Percentiles rank a stretch among this genome's conserved stretches.
Evolutionary conservation across 768 basidiomycete genomes (phyloP).

Genomic region (Russula olivacea): DNA sequence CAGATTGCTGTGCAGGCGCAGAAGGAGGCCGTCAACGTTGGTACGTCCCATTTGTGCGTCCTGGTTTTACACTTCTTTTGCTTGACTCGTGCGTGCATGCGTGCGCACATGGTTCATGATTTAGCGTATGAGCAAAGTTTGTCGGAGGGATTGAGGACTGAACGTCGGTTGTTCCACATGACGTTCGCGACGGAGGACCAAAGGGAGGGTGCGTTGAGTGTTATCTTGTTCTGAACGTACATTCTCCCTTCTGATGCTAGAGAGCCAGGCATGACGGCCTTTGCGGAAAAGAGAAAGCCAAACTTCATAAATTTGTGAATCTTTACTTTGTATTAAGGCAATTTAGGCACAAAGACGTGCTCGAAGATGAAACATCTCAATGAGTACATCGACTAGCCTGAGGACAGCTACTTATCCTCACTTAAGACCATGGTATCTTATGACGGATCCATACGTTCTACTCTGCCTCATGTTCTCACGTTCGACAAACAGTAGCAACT

Average conservation of each 20-base stretch:
- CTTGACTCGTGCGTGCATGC: neutral
- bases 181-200: slow-evolving; percentile 92
- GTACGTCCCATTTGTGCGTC: slow-evolving; percentile 33
- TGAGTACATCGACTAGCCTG: neutral
- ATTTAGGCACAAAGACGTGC: neutral
- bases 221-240: neutral
- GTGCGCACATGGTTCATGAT: neutral
- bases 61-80: neutral
- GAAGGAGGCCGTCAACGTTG: slow-evolving; percentile 92
- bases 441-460: no score
- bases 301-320: slow-evolving; percentile 60
- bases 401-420: neutral
- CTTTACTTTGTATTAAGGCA: neutral
- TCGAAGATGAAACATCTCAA: neutral
- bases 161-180: slow-evolving; percentile 84
- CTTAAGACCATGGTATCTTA: no score
- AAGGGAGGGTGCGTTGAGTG: slow-evolving; percentile 70
- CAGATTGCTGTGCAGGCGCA: slow-evolving; percentile 76
- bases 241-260: slow-evolving; percentile 13
- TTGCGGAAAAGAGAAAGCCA: slow-evolving; percentile 88
- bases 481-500: no score
- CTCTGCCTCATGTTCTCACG: no score
- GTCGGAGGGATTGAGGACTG: slow-evolving; percentile 77
- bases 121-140: slow-evolving; percentile 77
- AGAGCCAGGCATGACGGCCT: slow-evolving; percentile 81